A percentile compares a stretch with the other conserved stretches of the same genome.
Conservation (phyloP, 331 rosid species). For the Rosa hybrid region DNA sequence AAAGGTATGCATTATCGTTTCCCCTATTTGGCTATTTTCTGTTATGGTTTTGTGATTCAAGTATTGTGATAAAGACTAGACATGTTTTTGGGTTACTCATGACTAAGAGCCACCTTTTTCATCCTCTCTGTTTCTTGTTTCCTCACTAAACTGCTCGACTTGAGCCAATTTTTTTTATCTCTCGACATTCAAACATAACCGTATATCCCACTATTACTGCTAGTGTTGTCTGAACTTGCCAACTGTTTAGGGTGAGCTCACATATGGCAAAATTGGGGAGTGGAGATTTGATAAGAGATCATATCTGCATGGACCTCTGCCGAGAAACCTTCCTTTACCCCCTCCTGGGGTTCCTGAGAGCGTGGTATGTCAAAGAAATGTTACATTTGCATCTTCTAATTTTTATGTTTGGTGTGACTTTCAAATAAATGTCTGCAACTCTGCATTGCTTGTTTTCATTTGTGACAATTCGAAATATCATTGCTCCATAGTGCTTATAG, state of each 20-base stretch:
- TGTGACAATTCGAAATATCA: neutral
- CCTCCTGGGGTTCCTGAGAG: conserved; percentile 98
- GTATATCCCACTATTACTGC: neutral
- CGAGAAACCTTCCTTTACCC: conserved; percentile 77
- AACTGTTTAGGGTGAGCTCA: conserved; percentile 71
- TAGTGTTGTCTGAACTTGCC: conserved; percentile 9
- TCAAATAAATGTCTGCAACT: neutral
- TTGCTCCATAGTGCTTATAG: neutral
- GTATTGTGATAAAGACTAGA: neutral
- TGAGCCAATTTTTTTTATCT: neutral
- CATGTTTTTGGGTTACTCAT: neutral
- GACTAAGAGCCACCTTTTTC: neutral
- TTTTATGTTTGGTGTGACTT: conserved; percentile 17
- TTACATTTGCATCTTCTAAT: conserved; percentile 7
- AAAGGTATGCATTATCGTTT: conserved; percentile 49
- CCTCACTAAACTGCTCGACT: neutral
- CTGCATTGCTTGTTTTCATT: neutral
- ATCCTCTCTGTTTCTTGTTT: neutral
- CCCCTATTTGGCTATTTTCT: conserved; percentile 6
- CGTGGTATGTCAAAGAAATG: conserved; percentile 71
- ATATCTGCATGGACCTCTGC: conserved; percentile 77
- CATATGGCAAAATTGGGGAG: conserved; percentile 86
- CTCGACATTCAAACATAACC: neutral
- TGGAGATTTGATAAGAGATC: conserved; percentile 98
- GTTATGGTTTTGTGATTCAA: neutral